Evolutionary conservation across 345 rosid genomes (phyloP), one percentile per base, ranked within the genome.

Genomic region (Litchi chinensis): DNA sequence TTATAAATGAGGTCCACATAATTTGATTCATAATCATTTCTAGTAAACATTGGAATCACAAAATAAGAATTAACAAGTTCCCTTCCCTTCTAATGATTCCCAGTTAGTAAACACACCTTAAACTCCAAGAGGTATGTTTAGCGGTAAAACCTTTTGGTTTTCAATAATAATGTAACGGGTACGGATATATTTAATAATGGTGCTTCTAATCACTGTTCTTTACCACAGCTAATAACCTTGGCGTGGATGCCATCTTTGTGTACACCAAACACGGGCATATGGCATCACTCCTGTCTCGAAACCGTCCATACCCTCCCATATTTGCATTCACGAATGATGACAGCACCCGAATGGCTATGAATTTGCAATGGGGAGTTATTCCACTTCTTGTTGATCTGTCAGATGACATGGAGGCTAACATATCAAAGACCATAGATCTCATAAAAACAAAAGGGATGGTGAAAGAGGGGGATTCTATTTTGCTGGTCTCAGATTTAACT

Each of bases 271-370:
- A 86, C 26, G 96, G 93, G 37, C 87, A 87, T 68, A 90, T 92
- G 96, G 93, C 93, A 13, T 86, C 92, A 1, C 91, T 90, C 19
- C 82, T 92, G 65, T 89, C 96, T n/a, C 88, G 92, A 9, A 90
- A 87, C 85, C 90, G 92, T n/a, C 96, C 96, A 3, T 80, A 86
- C 75, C 86, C 90, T 70, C 93, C 91, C n/a, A 88, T 92, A 69
- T 87, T 92, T 50, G 93, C 93, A 0, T 92, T 92, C 84, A 92
- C 92, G 0, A 71, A 82, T 0, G 82, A 84, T 28, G 77, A 73
- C 1, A 70, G 82, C 85, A 84, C 88, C 37, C 85, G 85, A 67
- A 89, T 88, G 93, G 86, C 91, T 19, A 81, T 92, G 74, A 92
- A 87, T 81, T 83, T 92, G 83, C 93, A 85, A 73, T 90, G 96